Evolutionary conservation across 2,329 filamentous ascomycete genomes (phyloP), one percentile per base, ranked within the genome.

Genomic region (Fusarium sp.): DNA sequence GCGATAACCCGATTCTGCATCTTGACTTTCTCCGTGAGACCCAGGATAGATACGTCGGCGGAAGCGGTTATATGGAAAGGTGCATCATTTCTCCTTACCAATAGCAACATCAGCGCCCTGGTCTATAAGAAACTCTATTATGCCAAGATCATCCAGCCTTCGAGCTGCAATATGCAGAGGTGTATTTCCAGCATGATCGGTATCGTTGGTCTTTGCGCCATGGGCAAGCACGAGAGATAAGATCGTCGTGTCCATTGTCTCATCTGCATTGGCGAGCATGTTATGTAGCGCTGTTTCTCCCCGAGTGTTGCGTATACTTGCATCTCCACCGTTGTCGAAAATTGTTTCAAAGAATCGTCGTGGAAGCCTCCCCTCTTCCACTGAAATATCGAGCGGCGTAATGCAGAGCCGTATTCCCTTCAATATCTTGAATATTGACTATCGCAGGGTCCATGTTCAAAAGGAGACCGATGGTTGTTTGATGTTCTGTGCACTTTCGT

Each of bases 181-280:
- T 14, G 44, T 16, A 8, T 47, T n/a, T 30, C 44, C 9, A 16
- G 14, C 20, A 47, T 30, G 3, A 11, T 30, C 9, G 6, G n/a
- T 16, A 47, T 47, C 14, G 9, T n/a, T 47, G 1, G 30, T 16
- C 20, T n/a, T 16, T 16, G 14, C 26, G 20, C 44, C 26, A 47
- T 30, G 4, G 4, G 26, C 6, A 11, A 47, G 20, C 13, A 30
- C 9, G 14, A 30, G 14, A n/a, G 26, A 30, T 8, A 47, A 6
- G 6, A n/a, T 16, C 20, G 30, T 9, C 13, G 12, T 12, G 9
- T 30, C 10, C 9, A 12, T 12, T 47, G 20, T 16, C 44, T 22
- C 14, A 12, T 30, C 20, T n/a, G 6, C 14, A 8, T 6, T n/a
- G 14, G 26, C 1, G 10, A 47, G 10, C 0, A 16, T 1, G 4